Conservation (phyloP, 2,329 filamentous ascomycete species). For the Colletotrichum tofieldiae region DNA sequence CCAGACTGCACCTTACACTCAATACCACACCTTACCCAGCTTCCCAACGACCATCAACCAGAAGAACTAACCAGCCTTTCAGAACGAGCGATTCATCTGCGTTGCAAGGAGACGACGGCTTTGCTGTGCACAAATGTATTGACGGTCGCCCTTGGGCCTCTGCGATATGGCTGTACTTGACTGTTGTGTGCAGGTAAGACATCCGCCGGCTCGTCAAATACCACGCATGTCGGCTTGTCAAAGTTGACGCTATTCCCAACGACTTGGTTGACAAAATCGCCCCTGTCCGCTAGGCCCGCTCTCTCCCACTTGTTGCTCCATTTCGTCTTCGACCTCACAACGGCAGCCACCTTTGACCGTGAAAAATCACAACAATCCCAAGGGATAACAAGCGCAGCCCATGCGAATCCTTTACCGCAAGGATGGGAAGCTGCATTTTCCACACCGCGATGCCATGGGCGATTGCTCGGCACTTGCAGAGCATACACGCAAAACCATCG, state of each 20-base stretch:
- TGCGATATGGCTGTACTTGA: neutral
- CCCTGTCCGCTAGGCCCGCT: constrained; percentile 4
- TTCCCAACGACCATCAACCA: neutral
- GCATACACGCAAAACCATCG: constrained; percentile 17
- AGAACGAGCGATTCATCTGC: neutral
- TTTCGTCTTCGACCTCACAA: neutral
- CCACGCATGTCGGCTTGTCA: neutral
- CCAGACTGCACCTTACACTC: constrained; percentile 32
- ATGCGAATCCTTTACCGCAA: neutral
- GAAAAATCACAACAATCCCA: neutral
- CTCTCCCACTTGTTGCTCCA: neutral
- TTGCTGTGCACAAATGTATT: neutral
- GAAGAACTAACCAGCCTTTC: neutral
- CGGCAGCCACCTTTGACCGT: neutral
- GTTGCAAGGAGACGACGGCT: neutral
- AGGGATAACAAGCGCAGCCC: neutral
- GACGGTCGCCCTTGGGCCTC: neutral
- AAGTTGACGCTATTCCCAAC: constrained; percentile 29
- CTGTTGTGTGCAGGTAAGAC: constrained; percentile 4
- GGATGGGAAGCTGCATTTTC: neutral
- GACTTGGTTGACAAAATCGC: neutral
- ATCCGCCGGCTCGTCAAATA: neutral
- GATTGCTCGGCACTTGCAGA: constrained; percentile 15
- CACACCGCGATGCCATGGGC: neutral
- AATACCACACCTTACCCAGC: neutral